Evolutionary conservation across 1,284 basidiomycete genomes (phyloP).

Genomic region (Trametes sp.): DNA sequence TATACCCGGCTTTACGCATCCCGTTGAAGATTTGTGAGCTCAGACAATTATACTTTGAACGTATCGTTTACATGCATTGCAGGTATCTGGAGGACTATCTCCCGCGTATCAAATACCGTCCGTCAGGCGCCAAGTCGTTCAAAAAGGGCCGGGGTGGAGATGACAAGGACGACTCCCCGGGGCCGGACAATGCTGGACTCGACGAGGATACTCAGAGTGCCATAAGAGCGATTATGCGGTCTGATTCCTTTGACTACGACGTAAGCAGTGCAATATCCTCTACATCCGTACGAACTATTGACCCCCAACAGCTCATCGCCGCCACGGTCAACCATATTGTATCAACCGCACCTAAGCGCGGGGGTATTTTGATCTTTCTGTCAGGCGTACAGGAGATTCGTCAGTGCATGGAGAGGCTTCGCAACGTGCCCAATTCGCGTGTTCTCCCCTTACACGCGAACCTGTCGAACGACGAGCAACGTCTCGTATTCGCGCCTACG

Average conservation of each 20-base stretch:
- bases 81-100: conserved; percentile 88
- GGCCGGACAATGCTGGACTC: conserved; percentile 60
- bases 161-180: conserved; percentile 53
- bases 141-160: conserved; percentile 43
- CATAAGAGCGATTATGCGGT: conserved; percentile 68
- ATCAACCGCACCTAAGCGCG: conserved; percentile 54
- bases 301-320: conserved; percentile 64
- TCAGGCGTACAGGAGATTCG: conserved; percentile 90
- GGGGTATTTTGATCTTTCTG: conserved; percentile 87
- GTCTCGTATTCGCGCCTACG: conserved; percentile 74
- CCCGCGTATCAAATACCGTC: conserved; percentile 58
- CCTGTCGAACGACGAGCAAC: conserved; percentile 86
- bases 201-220: conserved; percentile 60
- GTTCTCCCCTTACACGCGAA: conserved; percentile 92
- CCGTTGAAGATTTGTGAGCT: conserved; percentile 75
- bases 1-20: conserved; percentile 87
- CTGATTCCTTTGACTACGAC: conserved; percentile 79
- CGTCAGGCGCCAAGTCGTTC: conserved; percentile 44
- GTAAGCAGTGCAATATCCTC: conserved; percentile 43
- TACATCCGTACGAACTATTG: neutral
- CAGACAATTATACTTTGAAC: neutral
- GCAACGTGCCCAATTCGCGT: conserved; percentile 53
- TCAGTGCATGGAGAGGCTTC: conserved; percentile 79
- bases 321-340: conserved; percentile 73
- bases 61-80: conserved; percentile 6